Evolutionary conservation across 2,329 filamentous ascomycete species (phyloP).

Genomic region (Fusarium solani-melongenae): DNA sequence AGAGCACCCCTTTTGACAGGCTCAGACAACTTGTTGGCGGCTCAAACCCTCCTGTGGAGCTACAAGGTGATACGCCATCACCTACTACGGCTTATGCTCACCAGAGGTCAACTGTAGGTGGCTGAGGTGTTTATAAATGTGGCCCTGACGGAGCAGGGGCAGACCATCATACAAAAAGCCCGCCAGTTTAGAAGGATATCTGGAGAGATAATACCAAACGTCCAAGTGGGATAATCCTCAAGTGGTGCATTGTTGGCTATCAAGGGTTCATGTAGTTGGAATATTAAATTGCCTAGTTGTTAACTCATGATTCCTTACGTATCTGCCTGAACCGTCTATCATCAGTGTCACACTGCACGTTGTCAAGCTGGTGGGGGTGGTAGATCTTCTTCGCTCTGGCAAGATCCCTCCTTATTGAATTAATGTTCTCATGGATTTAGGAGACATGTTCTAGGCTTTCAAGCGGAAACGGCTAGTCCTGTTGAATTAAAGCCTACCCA

Average conservation of each 20-base stretch:
- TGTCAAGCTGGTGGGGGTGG: background rate
- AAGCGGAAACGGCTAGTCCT: background rate
- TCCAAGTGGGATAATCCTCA: background rate
- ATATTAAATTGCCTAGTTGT: no score
- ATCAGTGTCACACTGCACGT: background rate
- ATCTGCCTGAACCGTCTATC: no score
- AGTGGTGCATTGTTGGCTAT: fast-evolving
- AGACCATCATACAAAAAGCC: background rate
- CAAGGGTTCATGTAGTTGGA: no score
- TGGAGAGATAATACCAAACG: background rate
- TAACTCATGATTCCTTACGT: no score
- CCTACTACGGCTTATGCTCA: background rate
- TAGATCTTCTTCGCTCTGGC: background rate
- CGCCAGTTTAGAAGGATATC: background rate
- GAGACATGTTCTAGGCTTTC: background rate
- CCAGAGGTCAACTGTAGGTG: background rate
- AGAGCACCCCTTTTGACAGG: background rate
- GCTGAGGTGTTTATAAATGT: background rate
- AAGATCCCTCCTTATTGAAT: background rate
- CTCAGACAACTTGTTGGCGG: background rate
- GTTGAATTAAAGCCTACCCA: background rate
- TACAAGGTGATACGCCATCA: background rate
- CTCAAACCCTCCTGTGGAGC: background rate
- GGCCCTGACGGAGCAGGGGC: background rate
- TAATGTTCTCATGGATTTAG: background rate